Evolutionary conservation across 2,329 filamentous ascomycete species (phyloP).

Genomic region (Venturia asperata): DNA sequence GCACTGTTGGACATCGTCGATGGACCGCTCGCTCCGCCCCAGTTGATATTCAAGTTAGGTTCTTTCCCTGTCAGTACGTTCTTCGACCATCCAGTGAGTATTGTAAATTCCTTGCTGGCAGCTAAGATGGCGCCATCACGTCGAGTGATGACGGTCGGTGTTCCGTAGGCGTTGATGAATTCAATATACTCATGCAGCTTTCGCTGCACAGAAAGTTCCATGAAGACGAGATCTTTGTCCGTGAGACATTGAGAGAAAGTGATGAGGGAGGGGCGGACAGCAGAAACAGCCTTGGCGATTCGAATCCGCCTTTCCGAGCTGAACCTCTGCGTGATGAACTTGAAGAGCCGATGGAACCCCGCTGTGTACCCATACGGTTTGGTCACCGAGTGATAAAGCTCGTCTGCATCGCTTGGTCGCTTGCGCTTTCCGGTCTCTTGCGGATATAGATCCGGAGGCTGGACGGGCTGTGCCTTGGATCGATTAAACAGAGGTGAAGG

Average conservation of each 20-base stretch:
- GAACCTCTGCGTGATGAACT: slow-evolving; percentile 71
- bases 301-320: slow-evolving; percentile 67
- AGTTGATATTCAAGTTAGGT: slow-evolving; percentile 80
- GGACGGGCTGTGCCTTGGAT: slow-evolving; percentile 18
- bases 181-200: slow-evolving; percentile 91
- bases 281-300: slow-evolving; percentile 80
- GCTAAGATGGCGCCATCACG: slow-evolving; percentile 92
- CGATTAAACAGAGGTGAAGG: slow-evolving; percentile 33
- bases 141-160: slow-evolving; percentile 84
- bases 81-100: slow-evolving; percentile 89
- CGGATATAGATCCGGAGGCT: slow-evolving; percentile 13
- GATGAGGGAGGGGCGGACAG: slow-evolving; percentile 88
- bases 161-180: slow-evolving; percentile 77
- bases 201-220: slow-evolving; percentile 94
- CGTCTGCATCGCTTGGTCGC: slow-evolving; percentile 63
- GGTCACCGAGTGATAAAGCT: slow-evolving; percentile 81
- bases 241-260: slow-evolving; percentile 85
- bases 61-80: slow-evolving; percentile 82
- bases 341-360: slow-evolving; percentile 82
- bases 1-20: slow-evolving; percentile 33
- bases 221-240: slow-evolving; percentile 84
- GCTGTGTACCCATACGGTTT: slow-evolving; percentile 87
- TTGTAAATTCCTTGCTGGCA: slow-evolving; percentile 94
- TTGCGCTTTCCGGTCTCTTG: slow-evolving; percentile 29
- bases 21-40: slow-evolving; percentile 39